A percentile compares a stretch with the other conserved stretches of the same genome.
These are phyloP conservation scores for Lactuca saligna DNA, from an alignment of 129 eudicot genomes.

Conservation along the genomic window DNA sequence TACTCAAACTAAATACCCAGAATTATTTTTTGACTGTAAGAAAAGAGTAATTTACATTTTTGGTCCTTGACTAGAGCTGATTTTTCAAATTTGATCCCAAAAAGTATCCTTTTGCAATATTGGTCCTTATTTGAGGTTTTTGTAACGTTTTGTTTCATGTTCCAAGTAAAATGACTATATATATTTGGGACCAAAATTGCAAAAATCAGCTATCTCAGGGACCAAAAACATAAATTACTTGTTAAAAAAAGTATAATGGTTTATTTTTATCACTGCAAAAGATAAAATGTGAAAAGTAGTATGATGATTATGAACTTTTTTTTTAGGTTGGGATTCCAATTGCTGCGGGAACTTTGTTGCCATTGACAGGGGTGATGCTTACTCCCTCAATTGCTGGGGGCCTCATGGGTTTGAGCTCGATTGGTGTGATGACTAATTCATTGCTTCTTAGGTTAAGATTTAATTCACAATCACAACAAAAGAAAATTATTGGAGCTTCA, in stretches of 20 bases:
- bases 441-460: slow-evolving; percentile 76
- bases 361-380: slow-evolving; percentile 82
- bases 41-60: too few relatives aligned
- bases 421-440: slow-evolving; percentile 93
- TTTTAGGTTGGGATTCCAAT: slow-evolving; percentile 86
- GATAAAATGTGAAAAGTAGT: background rate
- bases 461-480: slow-evolving; percentile 37
- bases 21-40: too few relatives aligned
- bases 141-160: background rate
- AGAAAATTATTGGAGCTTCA: slow-evolving; percentile 17
- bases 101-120: too few relatives aligned
- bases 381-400: slow-evolving; percentile 98
- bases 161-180: too few relatives aligned
- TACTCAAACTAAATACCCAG: too few relatives aligned
- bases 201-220: background rate
- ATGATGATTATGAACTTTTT: background rate
- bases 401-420: slow-evolving; percentile 91
- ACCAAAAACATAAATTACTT: background rate
- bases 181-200: background rate
- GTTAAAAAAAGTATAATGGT: background rate
- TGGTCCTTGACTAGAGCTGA: too few relatives aligned
- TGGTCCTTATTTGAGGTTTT: background rate
- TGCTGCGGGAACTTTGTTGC: slow-evolving; percentile 88
- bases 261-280: background rate
- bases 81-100: too few relatives aligned